Evolutionary conservation across 2,329 filamentous ascomycete genomes (phyloP), one percentile per base, ranked within the genome.

Genomic region (Cercospora janseana): DNA sequence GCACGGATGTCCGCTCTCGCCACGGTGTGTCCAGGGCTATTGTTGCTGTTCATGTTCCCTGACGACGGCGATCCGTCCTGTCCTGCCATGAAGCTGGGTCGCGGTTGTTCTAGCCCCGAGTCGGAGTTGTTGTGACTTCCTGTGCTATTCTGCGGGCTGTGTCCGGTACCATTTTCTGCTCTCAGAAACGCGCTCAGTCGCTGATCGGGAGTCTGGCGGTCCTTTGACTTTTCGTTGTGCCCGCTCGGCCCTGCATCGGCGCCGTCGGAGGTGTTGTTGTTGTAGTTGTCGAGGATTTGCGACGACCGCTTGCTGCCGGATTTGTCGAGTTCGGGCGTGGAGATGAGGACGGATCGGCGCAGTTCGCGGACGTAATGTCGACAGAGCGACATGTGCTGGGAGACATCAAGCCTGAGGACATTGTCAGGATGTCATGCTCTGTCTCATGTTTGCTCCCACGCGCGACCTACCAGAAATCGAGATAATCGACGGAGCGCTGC

Each of bases 351-450:
- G 18, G 92, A 97, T 58, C 93, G 81, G 60, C 93, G 87, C 47
- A 98, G 80, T 71, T 96, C 91, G 65, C 93, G 88, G 15, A 98
- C 93, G 74, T 96, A 98, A 71, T 97, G 90, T 42, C 94, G 87
- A 69, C 88, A 98, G 50, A 98, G 80, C 16, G 92, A 95, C 86
- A 97, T 96, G 73, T 98, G 93, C 69, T 98, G 93, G 12, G 93
- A 92, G 53, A 98, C 93, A 83, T 98, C 93, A 63, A 98, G 89
- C 93, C 92, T 97, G 63, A 12, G 13, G 16, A 35, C 13, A 24
- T 12, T 18, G 32, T 28, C 24, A 37, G 18, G 15, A n/a, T 34
- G n/a, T 24, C 26, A 10, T 32, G 4, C 13, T 27, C 18, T 3
- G 2, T n/a, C 10, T 13, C 28, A 12, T 46, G 26, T 40, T 49